Percentiles rank a stretch among this genome's conserved stretches.
These are phyloP conservation scores for Pythium utonaiense DNA, from an alignment of 352 stramenopile species.

Conservation along the genomic window DNA sequence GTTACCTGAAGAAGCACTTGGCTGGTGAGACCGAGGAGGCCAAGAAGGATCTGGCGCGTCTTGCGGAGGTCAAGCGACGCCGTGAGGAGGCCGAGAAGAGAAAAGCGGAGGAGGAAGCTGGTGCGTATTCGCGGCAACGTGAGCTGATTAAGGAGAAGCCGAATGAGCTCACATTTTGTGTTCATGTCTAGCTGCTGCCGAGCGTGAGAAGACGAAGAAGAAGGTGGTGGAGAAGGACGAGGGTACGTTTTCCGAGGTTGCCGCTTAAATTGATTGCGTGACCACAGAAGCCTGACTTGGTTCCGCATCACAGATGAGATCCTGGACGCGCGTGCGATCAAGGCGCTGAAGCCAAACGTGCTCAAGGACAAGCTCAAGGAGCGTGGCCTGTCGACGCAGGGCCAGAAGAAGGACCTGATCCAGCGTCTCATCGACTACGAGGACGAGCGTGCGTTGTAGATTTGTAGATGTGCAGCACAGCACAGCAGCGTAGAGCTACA, in stretches of 20 bases:
- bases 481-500: not conserved
- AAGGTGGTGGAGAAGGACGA: constrained; percentile 57
- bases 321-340: constrained; percentile 80
- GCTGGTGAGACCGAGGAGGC: constrained; percentile 83
- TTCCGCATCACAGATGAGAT: constrained; percentile 46
- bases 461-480: constrained; percentile 37
- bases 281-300: not conserved
- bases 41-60: constrained; percentile 80
- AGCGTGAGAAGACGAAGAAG: constrained; percentile 66
- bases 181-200: constrained; percentile 34
- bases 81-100: constrained; percentile 77
- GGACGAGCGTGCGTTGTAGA: constrained; percentile 78
- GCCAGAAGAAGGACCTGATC: constrained; percentile 88
- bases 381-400: constrained; percentile 75
- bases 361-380: constrained; percentile 90
- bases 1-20: constrained; percentile 84
- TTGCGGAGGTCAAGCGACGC: constrained; percentile 75
- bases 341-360: constrained; percentile 80
- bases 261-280: too few relatives aligned
- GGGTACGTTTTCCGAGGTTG: too few relatives aligned
- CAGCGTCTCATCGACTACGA: constrained; percentile 88
- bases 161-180: not conserved
- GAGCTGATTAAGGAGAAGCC: not conserved
- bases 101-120: constrained; percentile 79
- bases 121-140: constrained; percentile 36